Evolutionary conservation across 2,329 filamentous ascomycete genomes (phyloP), one percentile per base, ranked within the genome.

Genomic region (Pseudogymnoascus sp.): DNA sequence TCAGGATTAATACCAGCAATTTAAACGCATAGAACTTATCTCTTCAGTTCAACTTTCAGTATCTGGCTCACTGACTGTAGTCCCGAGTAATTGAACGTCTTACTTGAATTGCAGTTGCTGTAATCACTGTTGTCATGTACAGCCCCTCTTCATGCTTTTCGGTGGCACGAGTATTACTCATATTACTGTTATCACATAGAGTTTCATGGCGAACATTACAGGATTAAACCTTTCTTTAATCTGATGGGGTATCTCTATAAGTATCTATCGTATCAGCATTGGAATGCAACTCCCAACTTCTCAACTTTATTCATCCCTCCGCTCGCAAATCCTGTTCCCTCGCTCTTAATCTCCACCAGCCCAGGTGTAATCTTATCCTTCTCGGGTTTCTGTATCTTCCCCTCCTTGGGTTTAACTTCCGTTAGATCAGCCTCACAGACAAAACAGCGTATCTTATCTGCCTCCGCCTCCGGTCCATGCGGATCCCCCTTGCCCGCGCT

Each of bases 241-340:
- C 28, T 12, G 59, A 38, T 38, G 34, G 56, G 59, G 59, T 60
- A 60, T 60, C 59, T 40, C 34, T 60, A 60, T 16, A 40, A 37
- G 5, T 38, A 2, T 37, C 36, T 42, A 63, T 63, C 36, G 12
- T 63, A 43, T 78, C 72, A 95, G 72, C 90, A 93, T 73, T 96
- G 90, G 74, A 96, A 96, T 0, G 88, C 88, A 16, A 96, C 86
- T 0, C 89, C 88, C 3, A 83, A 78, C 74, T 88, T 95, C 76
- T 89, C 89, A 14, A 96, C 91, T 69, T 90, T 84, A 71, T 89
- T 96, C 61, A 84, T 84, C 2, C 95, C 93, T n/a, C 88, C 88
- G 3, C 91, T 89, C 3, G 93, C 93, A 75, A 96, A 97, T 0
- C 93, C 93, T 0, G 93, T 97, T 0, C 93, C 93, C 69, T 97